Conservation (phyloP, 164 flowering plant species). For the Nelumbo lutea region DNA sequence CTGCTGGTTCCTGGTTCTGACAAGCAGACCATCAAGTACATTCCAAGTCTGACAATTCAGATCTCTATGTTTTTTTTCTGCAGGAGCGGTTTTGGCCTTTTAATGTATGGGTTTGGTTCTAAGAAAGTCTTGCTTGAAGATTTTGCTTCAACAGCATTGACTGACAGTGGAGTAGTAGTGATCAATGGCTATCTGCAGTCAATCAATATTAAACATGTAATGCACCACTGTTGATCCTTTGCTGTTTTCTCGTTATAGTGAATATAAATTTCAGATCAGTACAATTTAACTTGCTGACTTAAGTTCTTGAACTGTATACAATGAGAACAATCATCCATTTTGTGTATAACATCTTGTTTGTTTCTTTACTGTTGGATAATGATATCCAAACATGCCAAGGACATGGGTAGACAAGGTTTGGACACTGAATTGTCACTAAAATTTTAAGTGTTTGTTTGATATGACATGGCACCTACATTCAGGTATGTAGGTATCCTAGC, state of each 20-base stretch:
- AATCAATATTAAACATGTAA: constrained; percentile 80
- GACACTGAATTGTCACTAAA: no score
- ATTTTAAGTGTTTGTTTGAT: no score
- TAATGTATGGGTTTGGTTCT: constrained; percentile 96
- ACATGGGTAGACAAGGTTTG: no score
- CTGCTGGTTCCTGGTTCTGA: no score
- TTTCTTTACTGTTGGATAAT: neutral
- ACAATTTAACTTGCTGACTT: no score
- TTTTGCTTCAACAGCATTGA: constrained; percentile 79
- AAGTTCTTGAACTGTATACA: neutral
- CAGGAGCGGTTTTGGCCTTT: constrained; percentile 88
- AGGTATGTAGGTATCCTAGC: no score
- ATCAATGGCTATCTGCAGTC: constrained; percentile 93
- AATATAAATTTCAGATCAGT: neutral
- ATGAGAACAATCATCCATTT: neutral
- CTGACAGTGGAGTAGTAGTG: constrained; percentile 68
- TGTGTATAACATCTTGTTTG: neutral
- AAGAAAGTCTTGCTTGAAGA: constrained; percentile 86
- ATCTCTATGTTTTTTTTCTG: no score
- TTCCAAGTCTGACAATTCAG: no score
- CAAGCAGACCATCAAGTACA: no score
- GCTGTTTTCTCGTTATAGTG: neutral
- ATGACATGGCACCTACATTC: no score
- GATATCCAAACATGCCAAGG: no score
- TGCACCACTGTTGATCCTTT: neutral